These are phyloP conservation scores for Physcomitrium patens DNA, from an alignment of 225 moss, liverwort and hornwort species.

Conservation along the genomic window DNA sequence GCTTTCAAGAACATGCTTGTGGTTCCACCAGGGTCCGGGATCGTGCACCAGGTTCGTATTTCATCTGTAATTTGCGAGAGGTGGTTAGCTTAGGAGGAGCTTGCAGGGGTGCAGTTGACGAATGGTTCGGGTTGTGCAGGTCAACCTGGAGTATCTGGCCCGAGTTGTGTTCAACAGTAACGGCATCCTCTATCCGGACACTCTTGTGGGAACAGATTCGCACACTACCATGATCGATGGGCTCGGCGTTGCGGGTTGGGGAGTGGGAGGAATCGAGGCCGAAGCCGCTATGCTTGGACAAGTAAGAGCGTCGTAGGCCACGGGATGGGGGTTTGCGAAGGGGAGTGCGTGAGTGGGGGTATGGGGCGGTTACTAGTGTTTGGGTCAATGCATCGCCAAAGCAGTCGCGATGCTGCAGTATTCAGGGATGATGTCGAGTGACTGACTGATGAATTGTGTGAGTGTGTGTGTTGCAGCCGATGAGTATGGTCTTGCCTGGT, in stretches of 20 bases:
- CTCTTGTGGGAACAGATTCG: conserved; percentile 97
- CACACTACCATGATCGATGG: conserved; percentile 99
- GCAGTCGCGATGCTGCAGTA: neutral
- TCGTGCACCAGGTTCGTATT: conserved; percentile 86
- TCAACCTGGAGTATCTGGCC: conserved; percentile 94
- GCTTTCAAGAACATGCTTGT: conserved; percentile 98
- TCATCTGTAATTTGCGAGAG: conserved; percentile 1
- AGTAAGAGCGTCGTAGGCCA: conserved; percentile 47
- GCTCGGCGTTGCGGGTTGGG: conserved; percentile 98
- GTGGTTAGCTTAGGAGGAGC: neutral
- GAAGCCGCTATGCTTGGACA: conserved; percentile 99
- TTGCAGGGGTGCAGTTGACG: conserved; percentile 22
- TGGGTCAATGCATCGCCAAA: conserved; percentile 10
- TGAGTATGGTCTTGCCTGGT: conserved; percentile 99
- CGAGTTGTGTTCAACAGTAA: conserved; percentile 86
- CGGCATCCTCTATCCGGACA: conserved; percentile 87
- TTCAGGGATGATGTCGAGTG: neutral
- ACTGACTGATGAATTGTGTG: conserved; percentile 26
- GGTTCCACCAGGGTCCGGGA: conserved; percentile 96
- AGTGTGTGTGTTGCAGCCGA: conserved; percentile 66
- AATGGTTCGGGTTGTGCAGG: conserved; percentile 53
- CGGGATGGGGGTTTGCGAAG: conserved; percentile 1
- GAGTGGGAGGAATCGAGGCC: conserved; percentile 98
- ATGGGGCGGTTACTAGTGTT: neutral
- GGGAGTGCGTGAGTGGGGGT: conserved; percentile 11